Evolutionary conservation across 2,329 filamentous ascomycete species (phyloP), one percentile per base, ranked within the genome.

Genomic region (Pseudocercospora eumusae): DNA sequence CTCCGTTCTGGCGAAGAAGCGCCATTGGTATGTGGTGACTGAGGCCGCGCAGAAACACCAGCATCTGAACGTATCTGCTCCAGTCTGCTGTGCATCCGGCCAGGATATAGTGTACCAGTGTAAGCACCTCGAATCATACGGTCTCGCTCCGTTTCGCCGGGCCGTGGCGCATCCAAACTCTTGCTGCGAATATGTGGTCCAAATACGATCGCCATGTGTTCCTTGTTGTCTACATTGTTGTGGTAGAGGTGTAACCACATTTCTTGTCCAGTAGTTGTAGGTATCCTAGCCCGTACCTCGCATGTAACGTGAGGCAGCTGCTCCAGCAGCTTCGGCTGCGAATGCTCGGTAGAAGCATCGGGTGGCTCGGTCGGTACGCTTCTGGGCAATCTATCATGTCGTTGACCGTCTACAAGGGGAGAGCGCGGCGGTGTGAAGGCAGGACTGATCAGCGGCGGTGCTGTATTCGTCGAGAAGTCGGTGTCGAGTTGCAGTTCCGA

Each of bases 201-300:
- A 76, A 99, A 99, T 0, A 99, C 95, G 73, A 99, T 98, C 18
- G 95, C 95, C 56, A 99, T 80, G 75, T 99, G 95, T 74, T 99
- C 95, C 77, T 99, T 99, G 67, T 88, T 91, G 76, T 99, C 95
- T 6, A 91, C 86, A 70, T 90, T 90, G 77, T 99, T 99, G 66
- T 88, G 88, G 79, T 99, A 99, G 0, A 98, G 82, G 74, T 99
- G 93, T 56, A 99, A 79, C 77, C 96, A 99, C 92, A 99, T 98
- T 77, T 99, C 93, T 10, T 92, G 90, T 3, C 93, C 93, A 0
- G 85, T 87, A 1, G 92, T 93, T 0, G 93, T 98, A 0, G 95
- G 95, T 70, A 99, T 99, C 59, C 95, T 88, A 18, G 95, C 95
- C 68, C 95, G 89, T 54, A 98, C 95, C 67, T 96, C 87, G 79